Conservation (phyloP, 2,329 filamentous ascomycete genomes). For the Beauveria scarabaeidicola region DNA sequence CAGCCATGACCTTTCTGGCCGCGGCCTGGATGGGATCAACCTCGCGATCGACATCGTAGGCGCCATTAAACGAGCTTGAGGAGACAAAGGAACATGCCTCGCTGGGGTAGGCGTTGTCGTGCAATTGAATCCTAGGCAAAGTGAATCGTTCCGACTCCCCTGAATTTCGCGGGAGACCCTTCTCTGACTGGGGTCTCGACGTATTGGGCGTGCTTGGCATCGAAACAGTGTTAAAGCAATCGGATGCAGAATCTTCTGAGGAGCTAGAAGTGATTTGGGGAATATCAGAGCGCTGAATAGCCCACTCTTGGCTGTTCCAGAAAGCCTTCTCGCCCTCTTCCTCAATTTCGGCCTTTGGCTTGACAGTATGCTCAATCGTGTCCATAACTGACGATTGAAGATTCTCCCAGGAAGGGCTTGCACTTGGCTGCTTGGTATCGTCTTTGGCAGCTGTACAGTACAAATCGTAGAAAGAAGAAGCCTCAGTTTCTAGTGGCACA, state of each 20-base stretch:
- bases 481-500: background rate
- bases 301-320: slow-evolving; percentile 9
- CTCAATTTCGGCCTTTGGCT: slow-evolving; percentile 2
- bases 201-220: slow-evolving; percentile 31
- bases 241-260: slow-evolving; percentile 30
- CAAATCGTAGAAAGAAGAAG: background rate
- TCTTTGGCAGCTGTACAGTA: background rate
- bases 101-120: slow-evolving; percentile 11
- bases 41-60: slow-evolving; percentile 10
- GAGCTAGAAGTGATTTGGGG: slow-evolving; percentile 20
- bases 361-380: slow-evolving; percentile 14
- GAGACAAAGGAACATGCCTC: slow-evolving; percentile 9
- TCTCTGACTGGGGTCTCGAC: slow-evolving; percentile 33
- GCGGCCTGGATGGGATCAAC: slow-evolving; percentile 23
- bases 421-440: slow-evolving; percentile 4
- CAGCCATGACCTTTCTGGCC: slow-evolving; percentile 24
- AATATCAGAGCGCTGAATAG: slow-evolving; percentile 12
- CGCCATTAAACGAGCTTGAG: background rate
- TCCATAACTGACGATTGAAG: slow-evolving; percentile 16
- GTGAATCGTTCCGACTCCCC: background rate
- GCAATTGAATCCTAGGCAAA: slow-evolving; percentile 7
- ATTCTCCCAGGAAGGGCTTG: slow-evolving; percentile 15
- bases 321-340: slow-evolving; percentile 6
- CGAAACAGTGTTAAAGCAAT: slow-evolving; percentile 28
- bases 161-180: slow-evolving; percentile 18